phyloP scores from a whole-genome alignment of 2,329 filamentous ascomycete species.

The Colletotrichum cereale region DNA sequence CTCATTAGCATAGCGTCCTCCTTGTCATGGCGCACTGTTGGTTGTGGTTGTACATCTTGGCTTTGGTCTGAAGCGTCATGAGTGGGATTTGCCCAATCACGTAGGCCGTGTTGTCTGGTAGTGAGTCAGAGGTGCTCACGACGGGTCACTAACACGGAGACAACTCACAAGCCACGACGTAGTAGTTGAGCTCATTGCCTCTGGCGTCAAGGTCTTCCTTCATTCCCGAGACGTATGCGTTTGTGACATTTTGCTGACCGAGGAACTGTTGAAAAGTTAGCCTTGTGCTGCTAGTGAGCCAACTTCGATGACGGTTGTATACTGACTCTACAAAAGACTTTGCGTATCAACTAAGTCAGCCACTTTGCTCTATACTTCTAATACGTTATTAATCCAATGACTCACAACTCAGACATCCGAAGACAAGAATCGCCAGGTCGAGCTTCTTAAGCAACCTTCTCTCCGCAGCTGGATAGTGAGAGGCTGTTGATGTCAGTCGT shows the following conservation, averaged over 20 bases:
- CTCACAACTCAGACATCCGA: slow-evolving; percentile 43
- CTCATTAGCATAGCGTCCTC: not conserved
- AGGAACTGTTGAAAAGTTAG: slow-evolving; percentile 42
- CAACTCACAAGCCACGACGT: slow-evolving; percentile 38
- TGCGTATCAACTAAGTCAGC: not conserved
- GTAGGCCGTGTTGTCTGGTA: slow-evolving; percentile 45
- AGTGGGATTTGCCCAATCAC: slow-evolving; percentile 48
- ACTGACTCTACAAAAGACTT: slow-evolving; percentile 38
- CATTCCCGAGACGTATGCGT: slow-evolving; percentile 47
- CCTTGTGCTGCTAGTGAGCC: accelerated
- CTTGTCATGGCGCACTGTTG: no score
- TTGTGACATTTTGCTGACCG: slow-evolving; percentile 46
- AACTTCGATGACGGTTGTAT: not conserved
- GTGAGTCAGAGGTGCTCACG: slow-evolving; percentile 9
- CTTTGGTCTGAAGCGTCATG: slow-evolving; percentile 47
- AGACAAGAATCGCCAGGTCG: slow-evolving; percentile 43
- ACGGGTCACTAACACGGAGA: accelerated
- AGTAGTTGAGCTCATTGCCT: slow-evolving; percentile 46
- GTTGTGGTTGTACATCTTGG: slow-evolving; percentile 41
- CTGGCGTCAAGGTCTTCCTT: slow-evolving; percentile 45
- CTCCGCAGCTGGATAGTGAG: slow-evolving; percentile 45
- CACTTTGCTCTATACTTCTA: not conserved
- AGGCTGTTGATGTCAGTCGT: slow-evolving; percentile 37
- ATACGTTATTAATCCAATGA: not conserved
- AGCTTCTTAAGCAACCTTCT: slow-evolving; percentile 45